Conservation (phyloP, 441 rosid species). For the Geranium incanum region DNA sequence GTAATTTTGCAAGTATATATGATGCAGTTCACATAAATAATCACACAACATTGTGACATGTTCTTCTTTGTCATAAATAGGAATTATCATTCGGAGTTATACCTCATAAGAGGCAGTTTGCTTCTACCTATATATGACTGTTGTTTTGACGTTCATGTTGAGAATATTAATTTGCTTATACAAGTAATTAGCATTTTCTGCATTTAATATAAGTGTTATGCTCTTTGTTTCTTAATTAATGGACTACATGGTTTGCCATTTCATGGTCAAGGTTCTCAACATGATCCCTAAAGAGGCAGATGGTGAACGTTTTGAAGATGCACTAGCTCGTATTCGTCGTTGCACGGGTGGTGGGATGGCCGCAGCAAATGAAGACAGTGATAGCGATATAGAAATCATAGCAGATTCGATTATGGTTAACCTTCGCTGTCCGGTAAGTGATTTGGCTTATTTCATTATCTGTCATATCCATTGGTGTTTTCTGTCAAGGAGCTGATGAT, state of each 20-base stretch:
- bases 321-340: slow-evolving; percentile 26
- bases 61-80: not conserved
- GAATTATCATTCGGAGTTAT: not conserved
- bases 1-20: not conserved
- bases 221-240: not conserved
- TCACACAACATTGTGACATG: not conserved
- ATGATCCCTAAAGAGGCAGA: slow-evolving; percentile 27
- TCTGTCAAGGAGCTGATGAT: not conserved
- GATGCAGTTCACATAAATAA: not conserved
- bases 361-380: slow-evolving; percentile 22
- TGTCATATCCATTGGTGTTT: not conserved
- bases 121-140: not conserved
- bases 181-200: not conserved
- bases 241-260: slow-evolving; percentile 4
- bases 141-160: not conserved
- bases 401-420: slow-evolving; percentile 25
- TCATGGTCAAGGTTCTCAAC: slow-evolving; percentile 19
- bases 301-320: slow-evolving; percentile 26
- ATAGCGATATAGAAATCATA: slow-evolving; percentile 30
- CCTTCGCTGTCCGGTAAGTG: slow-evolving; percentile 31
- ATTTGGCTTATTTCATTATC: not conserved
- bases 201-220: not conserved
- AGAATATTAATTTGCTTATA: not conserved
- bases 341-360: slow-evolving; percentile 29
- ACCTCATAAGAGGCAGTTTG: not conserved